These are phyloP conservation scores for Hymenoscyphus occultus DNA, from an alignment of 2,329 filamentous ascomycete genomes.

Conservation along the genomic window DNA sequence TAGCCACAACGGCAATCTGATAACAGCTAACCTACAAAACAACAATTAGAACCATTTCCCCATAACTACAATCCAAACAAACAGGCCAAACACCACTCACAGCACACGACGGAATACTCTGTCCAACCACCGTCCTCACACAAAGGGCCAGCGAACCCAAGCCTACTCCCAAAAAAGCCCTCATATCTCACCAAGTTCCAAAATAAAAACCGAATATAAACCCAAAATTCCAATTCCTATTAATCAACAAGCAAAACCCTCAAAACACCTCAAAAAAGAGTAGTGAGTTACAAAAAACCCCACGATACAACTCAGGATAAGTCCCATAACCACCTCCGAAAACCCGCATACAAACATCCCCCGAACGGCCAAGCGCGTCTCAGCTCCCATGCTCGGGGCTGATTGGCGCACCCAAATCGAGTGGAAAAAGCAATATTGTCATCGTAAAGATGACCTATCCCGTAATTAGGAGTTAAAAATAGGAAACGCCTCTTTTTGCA, in stretches of 20 bases:
- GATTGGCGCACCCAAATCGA: not conserved
- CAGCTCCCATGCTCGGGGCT: not conserved
- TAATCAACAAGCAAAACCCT: no score
- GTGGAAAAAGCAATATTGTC: not conserved
- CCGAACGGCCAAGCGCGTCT: not conserved
- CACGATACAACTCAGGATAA: not conserved
- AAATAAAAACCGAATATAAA: not conserved
- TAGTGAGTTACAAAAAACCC: not conserved
- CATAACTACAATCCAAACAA: not conserved
- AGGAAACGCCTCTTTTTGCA: not conserved
- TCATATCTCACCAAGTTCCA: not conserved
- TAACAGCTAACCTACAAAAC: not conserved
- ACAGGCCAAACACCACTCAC: not conserved
- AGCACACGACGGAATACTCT: not conserved
- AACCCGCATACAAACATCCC: not conserved
- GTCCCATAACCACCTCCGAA: not conserved
- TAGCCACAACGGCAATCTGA: not conserved
- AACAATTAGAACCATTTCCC: not conserved
- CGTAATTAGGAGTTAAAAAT: not conserved
- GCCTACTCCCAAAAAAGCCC: not conserved
- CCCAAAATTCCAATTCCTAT: no score
- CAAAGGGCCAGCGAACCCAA: not conserved
- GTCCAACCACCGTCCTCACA: not conserved
- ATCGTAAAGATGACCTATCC: not conserved
- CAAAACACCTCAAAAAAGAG: not conserved